Conservation (phyloP, 2,329 filamentous ascomycete genomes). For the Eurotiales sp. region DNA sequence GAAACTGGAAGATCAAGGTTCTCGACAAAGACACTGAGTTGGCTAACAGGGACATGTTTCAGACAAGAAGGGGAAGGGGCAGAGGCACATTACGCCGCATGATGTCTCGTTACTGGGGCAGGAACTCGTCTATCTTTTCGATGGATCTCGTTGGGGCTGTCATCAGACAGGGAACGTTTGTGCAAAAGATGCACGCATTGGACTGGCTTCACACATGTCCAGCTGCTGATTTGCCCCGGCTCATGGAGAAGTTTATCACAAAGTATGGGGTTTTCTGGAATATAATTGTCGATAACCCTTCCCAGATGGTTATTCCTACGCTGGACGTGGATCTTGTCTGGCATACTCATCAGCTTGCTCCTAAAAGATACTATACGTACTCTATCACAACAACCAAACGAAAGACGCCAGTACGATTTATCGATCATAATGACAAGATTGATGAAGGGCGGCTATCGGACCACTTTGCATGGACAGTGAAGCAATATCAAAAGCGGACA, state of each 20-base stretch:
- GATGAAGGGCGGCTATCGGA: conserved; percentile 8
- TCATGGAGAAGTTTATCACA: conserved; percentile 59
- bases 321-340: conserved; percentile 34
- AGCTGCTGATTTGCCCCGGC: conserved; percentile 44
- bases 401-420: background rate
- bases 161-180: conserved; percentile 40
- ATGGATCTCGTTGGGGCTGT: conserved; percentile 40
- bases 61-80: conserved; percentile 22
- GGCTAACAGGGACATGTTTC: conserved; percentile 49
- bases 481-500: background rate
- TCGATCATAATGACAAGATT: conserved; percentile 8
- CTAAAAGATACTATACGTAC: conserved; percentile 8
- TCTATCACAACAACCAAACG: background rate
- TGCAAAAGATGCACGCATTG: conserved; percentile 65
- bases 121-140: conserved; percentile 31
- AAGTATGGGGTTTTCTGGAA: conserved; percentile 50
- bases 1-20: conserved; percentile 4
- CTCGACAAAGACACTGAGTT: conserved; percentile 26
- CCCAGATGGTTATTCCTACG: conserved; percentile 28
- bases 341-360: conserved; percentile 32
- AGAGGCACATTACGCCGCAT: conserved; percentile 42
- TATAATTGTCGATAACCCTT: conserved; percentile 36
- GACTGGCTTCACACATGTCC: conserved; percentile 76
- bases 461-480: conserved; percentile 7
- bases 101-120: conserved; percentile 43